Evolutionary conservation across 139 green algal species (phyloP).

Genomic region (Marvania coccoides): DNA sequence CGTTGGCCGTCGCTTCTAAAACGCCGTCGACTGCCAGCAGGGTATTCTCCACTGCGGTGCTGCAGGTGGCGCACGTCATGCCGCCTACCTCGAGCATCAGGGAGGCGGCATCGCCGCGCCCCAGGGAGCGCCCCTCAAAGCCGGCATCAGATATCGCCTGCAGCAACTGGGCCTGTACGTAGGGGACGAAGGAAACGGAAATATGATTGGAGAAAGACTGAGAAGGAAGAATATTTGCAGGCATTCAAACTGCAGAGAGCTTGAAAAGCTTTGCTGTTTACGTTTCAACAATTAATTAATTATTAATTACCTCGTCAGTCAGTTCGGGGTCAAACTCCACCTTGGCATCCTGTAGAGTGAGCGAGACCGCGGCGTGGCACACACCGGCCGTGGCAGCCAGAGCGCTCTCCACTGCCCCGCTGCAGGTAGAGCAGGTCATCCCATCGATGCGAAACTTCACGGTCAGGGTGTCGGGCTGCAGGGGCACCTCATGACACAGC

Average conservation of each 20-base stretch:
- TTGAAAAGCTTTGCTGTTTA: too few species aligned
- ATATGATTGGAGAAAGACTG: too few species aligned
- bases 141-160: constrained; percentile 2
- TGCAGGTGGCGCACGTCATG: constrained; percentile 11
- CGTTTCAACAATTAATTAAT: background rate
- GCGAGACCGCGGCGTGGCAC: constrained; percentile 31
- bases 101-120: constrained; percentile 41
- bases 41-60: background rate
- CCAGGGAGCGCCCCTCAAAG: constrained; percentile 40
- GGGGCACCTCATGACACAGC: too few species aligned
- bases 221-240: background rate
- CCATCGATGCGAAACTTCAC: constrained; percentile 35
- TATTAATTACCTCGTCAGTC: background rate
- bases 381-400: constrained; percentile 42
- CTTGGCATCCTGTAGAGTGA: constrained; percentile 31
- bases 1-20: background rate
- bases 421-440: constrained; percentile 65
- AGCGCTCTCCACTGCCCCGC: constrained; percentile 44
- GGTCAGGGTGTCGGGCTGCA: background rate
- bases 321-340: constrained; percentile 17
- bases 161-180: background rate
- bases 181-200: background rate
- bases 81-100: constrained; percentile 3
- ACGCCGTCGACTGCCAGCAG: constrained; percentile 2
- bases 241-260: background rate